phyloP scores from a whole-genome alignment of 2,329 filamentous ascomycete species.

The Penicillium sp. region DNA sequence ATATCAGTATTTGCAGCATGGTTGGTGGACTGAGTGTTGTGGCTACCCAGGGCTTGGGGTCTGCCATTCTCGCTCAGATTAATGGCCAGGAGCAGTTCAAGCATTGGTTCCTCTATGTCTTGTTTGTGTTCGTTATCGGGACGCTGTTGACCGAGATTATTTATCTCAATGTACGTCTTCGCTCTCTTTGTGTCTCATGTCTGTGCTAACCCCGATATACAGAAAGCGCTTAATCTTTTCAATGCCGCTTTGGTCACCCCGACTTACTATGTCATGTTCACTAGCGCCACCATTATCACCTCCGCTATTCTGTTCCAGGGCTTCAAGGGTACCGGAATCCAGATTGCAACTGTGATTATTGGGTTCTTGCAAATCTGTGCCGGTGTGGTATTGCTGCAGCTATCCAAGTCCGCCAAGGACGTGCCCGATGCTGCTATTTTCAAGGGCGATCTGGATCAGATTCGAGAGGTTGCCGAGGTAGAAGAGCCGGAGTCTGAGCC shows the following conservation, averaged over 20 bases:
- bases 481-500: slow-evolving; percentile 96
- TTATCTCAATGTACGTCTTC: slow-evolving; percentile 80
- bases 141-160: slow-evolving; percentile 92
- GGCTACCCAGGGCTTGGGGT: slow-evolving; percentile 85
- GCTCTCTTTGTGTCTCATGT: not conserved
- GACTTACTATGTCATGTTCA: slow-evolving; percentile 99
- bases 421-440: slow-evolving; percentile 92
- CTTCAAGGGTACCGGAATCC: slow-evolving; percentile 78
- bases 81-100: slow-evolving; percentile 85
- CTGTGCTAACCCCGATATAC: slow-evolving; percentile 15
- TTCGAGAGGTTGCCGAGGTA: slow-evolving; percentile 90
- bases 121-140: slow-evolving; percentile 84
- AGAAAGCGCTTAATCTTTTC: slow-evolving; percentile 98
- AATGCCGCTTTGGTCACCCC: slow-evolving; percentile 96
- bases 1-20: slow-evolving; percentile 93
- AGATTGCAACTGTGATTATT: slow-evolving; percentile 85
- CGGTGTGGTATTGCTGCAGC: slow-evolving; percentile 84
- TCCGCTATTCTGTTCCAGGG: slow-evolving; percentile 89
- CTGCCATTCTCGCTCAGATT: slow-evolving; percentile 84
- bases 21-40: slow-evolving; percentile 93
- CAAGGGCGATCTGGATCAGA: slow-evolving; percentile 87
- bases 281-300: slow-evolving; percentile 88
- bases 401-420: slow-evolving; percentile 98
- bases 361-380: slow-evolving; percentile 93
- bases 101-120: slow-evolving; percentile 92